Evolutionary conservation across 345 rosid genomes (phyloP).

Genomic region (Cardiospermum halicacabum): DNA sequence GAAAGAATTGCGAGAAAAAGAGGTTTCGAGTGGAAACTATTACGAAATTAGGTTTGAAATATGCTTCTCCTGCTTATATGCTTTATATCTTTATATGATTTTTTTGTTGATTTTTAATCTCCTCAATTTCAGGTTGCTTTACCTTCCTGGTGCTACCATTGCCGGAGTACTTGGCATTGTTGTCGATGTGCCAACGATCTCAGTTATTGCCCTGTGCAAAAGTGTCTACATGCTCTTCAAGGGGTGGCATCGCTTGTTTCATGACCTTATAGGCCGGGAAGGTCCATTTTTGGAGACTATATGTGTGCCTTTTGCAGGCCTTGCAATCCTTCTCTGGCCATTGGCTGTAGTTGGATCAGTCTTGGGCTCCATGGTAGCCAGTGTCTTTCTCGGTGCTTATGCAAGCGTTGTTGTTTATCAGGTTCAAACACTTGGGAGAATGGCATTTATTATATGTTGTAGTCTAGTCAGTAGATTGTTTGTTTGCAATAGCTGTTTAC

Average conservation of each 20-base stretch:
- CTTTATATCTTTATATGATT: neutral
- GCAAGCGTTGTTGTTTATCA: conserved; percentile 81
- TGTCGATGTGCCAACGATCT: conserved; percentile 63
- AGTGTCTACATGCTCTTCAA: conserved; percentile 90
- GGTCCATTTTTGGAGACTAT: conserved; percentile 97
- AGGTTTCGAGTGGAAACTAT: conserved; percentile 45
- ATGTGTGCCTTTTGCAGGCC: conserved; percentile 97
- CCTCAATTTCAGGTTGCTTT: conserved; percentile 47
- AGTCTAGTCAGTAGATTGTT: neutral
- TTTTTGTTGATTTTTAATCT: neutral
- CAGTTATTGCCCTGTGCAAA: conserved; percentile 70
- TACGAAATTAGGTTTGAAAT: conserved; percentile 79
- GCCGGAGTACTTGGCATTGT: conserved; percentile 59
- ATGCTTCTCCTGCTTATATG: neutral
- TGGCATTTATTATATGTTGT: neutral
- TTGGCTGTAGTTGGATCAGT: conserved; percentile 87
- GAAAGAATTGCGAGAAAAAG: conserved; percentile 59
- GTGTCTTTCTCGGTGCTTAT: conserved; percentile 82
- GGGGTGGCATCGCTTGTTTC: conserved; percentile 94
- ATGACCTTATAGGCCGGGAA: conserved; percentile 88
- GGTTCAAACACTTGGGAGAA: conserved; percentile 29
- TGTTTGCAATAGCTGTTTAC: neutral
- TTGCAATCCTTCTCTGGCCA: conserved; percentile 93
- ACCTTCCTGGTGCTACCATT: conserved; percentile 67
- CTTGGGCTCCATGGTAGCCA: conserved; percentile 62